Evolutionary conservation across 768 basidiomycete genomes (phyloP).

Genomic region (Naganishia vishniacii): DNA sequence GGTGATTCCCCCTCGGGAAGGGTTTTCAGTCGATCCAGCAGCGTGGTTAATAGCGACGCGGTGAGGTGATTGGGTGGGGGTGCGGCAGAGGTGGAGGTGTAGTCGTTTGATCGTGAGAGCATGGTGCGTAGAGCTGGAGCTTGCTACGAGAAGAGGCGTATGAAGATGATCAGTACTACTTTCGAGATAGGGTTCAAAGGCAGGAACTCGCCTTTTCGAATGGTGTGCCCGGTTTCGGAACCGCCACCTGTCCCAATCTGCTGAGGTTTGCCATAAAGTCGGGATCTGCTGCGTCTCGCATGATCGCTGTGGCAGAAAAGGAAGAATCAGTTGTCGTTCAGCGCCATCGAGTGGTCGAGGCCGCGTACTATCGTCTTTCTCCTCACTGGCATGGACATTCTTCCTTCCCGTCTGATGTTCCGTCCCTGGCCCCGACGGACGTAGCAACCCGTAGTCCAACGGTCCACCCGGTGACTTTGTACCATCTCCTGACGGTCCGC

Average conservation of each 20-base stretch:
- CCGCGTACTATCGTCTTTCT: slow-evolving; percentile 44
- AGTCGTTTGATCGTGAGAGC: slow-evolving; percentile 28
- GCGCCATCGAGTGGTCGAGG: background rate
- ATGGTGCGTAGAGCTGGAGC: slow-evolving; percentile 44
- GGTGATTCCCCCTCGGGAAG: slow-evolving; percentile 22
- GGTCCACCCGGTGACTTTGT: slow-evolving; percentile 15
- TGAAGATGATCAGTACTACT: background rate
- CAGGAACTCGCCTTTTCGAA: slow-evolving; percentile 29
- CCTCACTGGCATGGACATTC: slow-evolving; percentile 37
- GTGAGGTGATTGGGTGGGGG: slow-evolving; percentile 35
- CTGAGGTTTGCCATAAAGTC: slow-evolving; percentile 45
- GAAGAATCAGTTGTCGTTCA: background rate
- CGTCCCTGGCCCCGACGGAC: slow-evolving; percentile 24
- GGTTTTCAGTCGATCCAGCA: slow-evolving; percentile 42
- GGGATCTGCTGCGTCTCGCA: slow-evolving; percentile 42
- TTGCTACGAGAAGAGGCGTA: slow-evolving; percentile 27
- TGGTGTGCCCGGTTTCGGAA: slow-evolving; percentile 40
- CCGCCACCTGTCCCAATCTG: slow-evolving; percentile 40
- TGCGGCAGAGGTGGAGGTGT: slow-evolving; percentile 25
- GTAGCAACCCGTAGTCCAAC: slow-evolving; percentile 2
- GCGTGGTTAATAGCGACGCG: slow-evolving; percentile 36
- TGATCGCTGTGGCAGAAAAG: slow-evolving; percentile 32
- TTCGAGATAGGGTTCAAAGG: background rate
- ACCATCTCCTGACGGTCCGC: slow-evolving; percentile 23
- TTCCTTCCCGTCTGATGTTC: slow-evolving; percentile 31